Evolutionary conservation across 306 rosid genomes (phyloP).

Genomic region (Trichosanthes truncata): DNA sequence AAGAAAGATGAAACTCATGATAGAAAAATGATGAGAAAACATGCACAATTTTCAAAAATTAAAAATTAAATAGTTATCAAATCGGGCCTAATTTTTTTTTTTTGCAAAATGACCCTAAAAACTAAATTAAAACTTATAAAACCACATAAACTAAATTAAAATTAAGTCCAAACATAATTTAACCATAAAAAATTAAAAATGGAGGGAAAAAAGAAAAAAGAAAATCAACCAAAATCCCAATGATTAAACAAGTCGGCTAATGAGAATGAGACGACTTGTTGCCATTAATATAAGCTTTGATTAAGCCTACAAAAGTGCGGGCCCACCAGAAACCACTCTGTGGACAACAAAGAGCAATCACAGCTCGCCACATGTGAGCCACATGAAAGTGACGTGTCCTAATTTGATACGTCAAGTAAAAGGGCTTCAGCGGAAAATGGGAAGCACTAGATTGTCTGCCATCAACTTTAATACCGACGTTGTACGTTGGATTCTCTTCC

Average conservation of each 20-base stretch:
- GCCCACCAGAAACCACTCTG: not conserved
- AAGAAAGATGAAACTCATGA: too few species aligned
- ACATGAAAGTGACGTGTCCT: not conserved
- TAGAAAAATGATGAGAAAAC: too few species aligned
- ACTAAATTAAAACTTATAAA: too few species aligned
- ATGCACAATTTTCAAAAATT: too few species aligned
- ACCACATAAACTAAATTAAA: too few species aligned
- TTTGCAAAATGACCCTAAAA: too few species aligned
- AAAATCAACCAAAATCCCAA: not conserved
- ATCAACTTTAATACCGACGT: too few species aligned
- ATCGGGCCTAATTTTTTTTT: too few species aligned
- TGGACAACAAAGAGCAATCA: not conserved
- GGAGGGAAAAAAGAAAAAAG: not conserved
- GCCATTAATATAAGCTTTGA: not conserved
- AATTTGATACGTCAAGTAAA: not conserved
- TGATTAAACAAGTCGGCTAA: not conserved
- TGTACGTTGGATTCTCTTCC: too few species aligned
- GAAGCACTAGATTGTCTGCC: too few species aligned
- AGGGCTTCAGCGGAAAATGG: not conserved
- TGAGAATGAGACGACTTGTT: not conserved
- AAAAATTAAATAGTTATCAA: too few species aligned
- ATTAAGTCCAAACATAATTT: too few species aligned
- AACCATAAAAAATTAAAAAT: not conserved
- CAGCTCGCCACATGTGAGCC: not conserved
- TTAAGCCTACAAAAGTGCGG: not conserved